Conservation (phyloP, 2,329 filamentous ascomycete species). For the Teratosphaeria viscida region DNA sequence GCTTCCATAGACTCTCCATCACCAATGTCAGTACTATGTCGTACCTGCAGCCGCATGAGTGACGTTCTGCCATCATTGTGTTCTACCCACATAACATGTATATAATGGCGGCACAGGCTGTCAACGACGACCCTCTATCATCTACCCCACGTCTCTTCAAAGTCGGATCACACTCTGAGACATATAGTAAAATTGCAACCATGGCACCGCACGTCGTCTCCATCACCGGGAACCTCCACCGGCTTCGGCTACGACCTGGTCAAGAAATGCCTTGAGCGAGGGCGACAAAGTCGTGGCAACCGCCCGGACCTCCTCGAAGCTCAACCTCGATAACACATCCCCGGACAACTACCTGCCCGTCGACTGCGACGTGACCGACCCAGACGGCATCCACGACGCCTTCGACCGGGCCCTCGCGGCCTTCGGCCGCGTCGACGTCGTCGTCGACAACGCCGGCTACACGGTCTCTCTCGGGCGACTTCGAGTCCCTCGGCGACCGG, state of each 20-base stretch:
- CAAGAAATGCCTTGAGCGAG: conserved; percentile 30
- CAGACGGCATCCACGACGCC: conserved; percentile 34
- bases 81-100: neutral
- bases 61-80: neutral
- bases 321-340: conserved; percentile 29
- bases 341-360: conserved; percentile 40
- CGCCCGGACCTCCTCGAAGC: conserved; percentile 35
- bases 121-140: neutral
- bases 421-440: conserved; percentile 48
- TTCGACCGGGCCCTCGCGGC: conserved; percentile 36
- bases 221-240: conserved; percentile 38
- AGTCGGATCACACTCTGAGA: neutral
- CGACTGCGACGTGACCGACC: conserved; percentile 42
- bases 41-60: neutral
- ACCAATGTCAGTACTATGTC: neutral
- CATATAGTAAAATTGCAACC: neutral
- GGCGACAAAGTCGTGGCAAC: conserved; percentile 38
- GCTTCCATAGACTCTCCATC: neutral
- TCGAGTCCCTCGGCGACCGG: conserved; percentile 42
- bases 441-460: conserved; percentile 51
- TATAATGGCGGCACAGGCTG: neutral
- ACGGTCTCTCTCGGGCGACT: conserved; percentile 43
- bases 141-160: neutral
- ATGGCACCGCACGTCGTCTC: conserved; percentile 38
- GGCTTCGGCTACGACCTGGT: conserved; percentile 37